These are phyloP conservation scores for Diaporthe capsici DNA, from an alignment of 2,329 filamentous ascomycete species.

Conservation along the genomic window DNA sequence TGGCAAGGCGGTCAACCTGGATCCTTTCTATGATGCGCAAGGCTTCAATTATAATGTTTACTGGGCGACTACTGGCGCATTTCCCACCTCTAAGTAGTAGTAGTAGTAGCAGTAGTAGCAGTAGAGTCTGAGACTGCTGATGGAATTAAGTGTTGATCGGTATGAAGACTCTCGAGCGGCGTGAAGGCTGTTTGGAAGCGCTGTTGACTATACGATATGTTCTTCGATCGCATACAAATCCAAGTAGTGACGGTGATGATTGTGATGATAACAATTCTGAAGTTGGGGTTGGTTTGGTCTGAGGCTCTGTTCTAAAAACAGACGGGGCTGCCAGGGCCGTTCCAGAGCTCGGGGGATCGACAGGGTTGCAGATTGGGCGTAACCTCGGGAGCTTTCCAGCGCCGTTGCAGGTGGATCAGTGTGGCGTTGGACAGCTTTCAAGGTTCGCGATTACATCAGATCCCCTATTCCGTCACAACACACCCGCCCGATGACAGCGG, in stretches of 20 bases:
- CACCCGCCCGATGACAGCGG: not conserved
- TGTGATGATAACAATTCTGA: not conserved
- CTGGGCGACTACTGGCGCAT: slow-evolving; percentile 48
- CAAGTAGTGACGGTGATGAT: not conserved
- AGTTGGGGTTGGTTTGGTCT: not conserved
- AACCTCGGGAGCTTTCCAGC: slow-evolving; percentile 35
- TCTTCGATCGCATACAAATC: not conserved
- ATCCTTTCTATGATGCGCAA: slow-evolving; percentile 58
- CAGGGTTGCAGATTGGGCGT: slow-evolving; percentile 27
- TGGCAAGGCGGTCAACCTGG: slow-evolving; percentile 50
- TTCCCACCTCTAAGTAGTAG: not conserved
- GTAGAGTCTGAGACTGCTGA: too few relatives aligned
- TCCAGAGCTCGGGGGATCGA: slow-evolving; percentile 26
- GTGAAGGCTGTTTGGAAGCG: too few relatives aligned
- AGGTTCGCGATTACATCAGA: slow-evolving; percentile 32
- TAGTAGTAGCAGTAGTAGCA: not conserved
- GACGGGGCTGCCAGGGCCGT: not conserved
- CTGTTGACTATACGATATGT: not conserved
- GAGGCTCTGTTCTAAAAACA: slow-evolving; percentile 26
- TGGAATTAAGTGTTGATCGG: too few relatives aligned
- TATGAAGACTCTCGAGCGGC: too few relatives aligned
- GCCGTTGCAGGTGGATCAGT: slow-evolving; percentile 25
- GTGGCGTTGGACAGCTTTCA: slow-evolving; percentile 26
- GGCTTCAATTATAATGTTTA: slow-evolving; percentile 60
- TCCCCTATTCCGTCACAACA: slow-evolving; percentile 18